Base-by-base conservation (phyloP, 495 filamentous ascomycete species). In the Podospora anserina region DNA sequence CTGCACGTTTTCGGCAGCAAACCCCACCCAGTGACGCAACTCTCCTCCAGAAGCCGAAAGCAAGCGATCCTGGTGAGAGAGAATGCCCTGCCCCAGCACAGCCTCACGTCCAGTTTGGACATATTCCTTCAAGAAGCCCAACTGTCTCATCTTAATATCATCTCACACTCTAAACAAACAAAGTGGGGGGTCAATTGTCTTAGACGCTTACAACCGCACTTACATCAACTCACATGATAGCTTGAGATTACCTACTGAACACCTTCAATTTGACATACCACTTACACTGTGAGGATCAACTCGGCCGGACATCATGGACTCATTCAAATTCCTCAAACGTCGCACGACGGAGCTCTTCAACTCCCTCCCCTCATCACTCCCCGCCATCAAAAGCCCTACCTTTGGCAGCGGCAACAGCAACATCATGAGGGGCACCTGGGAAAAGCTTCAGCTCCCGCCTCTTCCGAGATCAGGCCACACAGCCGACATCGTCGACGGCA, bases 401-500 rank as follows among this genome's bases (percentile, higher is more conserved):
- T 23, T 32, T 32, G 71, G 71, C 13, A 61, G 67, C 23, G 69
- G 66, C 16, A 59, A 49, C 28, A 53, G 65, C 61, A 57, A 56
- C 62, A 70, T 78, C 6, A 79, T 87, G 72, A 87, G 84, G 72
- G 88, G 85, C 23, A 86, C 82, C 55, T 88, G 88, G 83, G 79
- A 85, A 63, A 83, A 84, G 66, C 82, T 91, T 64, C 73, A 81
- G 0, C 70, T 83, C 32, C 82, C 82, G 18, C 70, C 80, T 1
- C 80, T 95, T 4, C 88, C 86, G 18, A 85, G 91, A 13, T 90
- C 89, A 3, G 89, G 89, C 0, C 92, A 94, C 71, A 85, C 88
- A 5, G 74, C 92, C 61, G 87, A 90, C 18, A 79, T 93, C 62
- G 75, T 94, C 34, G 84, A 83, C 66, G 83, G 86, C n/a, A 83